These are phyloP conservation scores for Cadophora luteo-olivacea DNA, from an alignment of 2,329 filamentous ascomycete species.

Conservation along the genomic window DNA sequence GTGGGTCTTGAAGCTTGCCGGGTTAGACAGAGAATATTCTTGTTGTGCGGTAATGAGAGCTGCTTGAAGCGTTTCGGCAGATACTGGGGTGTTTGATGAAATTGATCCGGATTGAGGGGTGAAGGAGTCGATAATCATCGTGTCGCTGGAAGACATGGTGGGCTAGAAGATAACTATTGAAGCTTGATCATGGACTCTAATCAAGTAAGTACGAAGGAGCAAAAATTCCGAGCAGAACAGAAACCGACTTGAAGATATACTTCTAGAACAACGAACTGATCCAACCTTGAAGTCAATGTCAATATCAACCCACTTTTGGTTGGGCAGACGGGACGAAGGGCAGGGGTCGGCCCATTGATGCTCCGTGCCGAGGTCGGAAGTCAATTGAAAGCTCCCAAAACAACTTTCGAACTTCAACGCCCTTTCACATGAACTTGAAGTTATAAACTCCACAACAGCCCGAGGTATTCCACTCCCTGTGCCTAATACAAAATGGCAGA, in stretches of 20 bases:
- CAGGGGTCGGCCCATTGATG: neutral
- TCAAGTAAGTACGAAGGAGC: too few relatives aligned
- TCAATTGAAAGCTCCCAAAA: neutral
- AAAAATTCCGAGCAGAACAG: too few relatives aligned
- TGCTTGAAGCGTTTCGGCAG: slow-evolving; percentile 13
- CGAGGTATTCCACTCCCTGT: neutral
- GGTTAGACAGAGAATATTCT: slow-evolving; percentile 29
- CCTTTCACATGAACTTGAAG: neutral
- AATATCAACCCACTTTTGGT: slow-evolving; percentile 8
- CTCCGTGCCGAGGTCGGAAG: neutral
- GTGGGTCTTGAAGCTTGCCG: slow-evolving; percentile 28
- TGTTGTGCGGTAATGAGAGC: slow-evolving; percentile 20
- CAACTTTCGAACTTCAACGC: neutral
- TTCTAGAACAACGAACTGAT: neutral
- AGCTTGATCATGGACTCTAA: too few relatives aligned
- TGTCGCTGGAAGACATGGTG: neutral
- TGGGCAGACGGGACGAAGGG: neutral
- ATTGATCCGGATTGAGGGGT: neutral
- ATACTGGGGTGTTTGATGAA: neutral
- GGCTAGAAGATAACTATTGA: too few relatives aligned
- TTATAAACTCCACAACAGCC: neutral
- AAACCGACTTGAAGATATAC: neutral
- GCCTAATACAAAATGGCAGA: slow-evolving; percentile 28
- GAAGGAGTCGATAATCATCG: slow-evolving; percentile 11
- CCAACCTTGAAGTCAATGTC: neutral